These are phyloP conservation scores for Mycena amicta DNA, from an alignment of 768 basidiomycete genomes.

Conservation along the genomic window DNA sequence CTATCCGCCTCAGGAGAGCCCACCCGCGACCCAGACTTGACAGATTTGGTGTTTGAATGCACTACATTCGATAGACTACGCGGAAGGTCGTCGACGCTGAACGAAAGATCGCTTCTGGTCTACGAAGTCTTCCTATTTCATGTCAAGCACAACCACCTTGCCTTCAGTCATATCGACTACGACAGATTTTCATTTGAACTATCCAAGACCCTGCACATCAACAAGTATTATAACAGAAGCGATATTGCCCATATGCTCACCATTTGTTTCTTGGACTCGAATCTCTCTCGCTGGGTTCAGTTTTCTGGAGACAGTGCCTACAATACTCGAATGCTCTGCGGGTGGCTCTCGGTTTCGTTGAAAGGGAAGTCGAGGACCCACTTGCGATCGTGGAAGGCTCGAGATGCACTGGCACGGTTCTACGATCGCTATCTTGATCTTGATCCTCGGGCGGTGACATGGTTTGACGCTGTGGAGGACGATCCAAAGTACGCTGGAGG, in stretches of 20 bases:
- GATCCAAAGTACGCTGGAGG: conserved; percentile 28
- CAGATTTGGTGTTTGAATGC: conserved; percentile 52
- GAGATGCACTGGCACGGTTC: conserved; percentile 66
- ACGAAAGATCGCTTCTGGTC: conserved; percentile 60
- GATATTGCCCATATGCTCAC: conserved; percentile 55
- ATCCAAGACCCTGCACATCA: not conserved
- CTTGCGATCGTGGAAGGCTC: conserved; percentile 64
- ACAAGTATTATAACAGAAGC: conserved; percentile 47
- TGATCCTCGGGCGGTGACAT: conserved; percentile 57
- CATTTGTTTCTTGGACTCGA: conserved; percentile 66
- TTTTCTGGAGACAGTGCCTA: conserved; percentile 39
- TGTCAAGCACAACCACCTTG: conserved; percentile 56
- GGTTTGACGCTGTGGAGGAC: conserved; percentile 42
- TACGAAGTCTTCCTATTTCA: conserved; percentile 58
- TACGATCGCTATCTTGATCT: conserved; percentile 62
- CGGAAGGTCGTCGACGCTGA: conserved; percentile 6
- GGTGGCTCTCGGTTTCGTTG: conserved; percentile 55
- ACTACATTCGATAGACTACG: conserved; percentile 22
- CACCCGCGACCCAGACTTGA: conserved; percentile 63
- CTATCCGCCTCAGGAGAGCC: conserved; percentile 60
- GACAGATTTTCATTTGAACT: conserved; percentile 27
- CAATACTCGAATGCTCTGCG: conserved; percentile 51
- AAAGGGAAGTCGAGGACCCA: conserved; percentile 30
- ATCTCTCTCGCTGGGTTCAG: conserved; percentile 59
- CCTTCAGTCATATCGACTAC: conserved; percentile 52